These are phyloP conservation scores for Margaritispora aquatica DNA, from an alignment of 495 filamentous ascomycete species.

Conservation along the genomic window DNA sequence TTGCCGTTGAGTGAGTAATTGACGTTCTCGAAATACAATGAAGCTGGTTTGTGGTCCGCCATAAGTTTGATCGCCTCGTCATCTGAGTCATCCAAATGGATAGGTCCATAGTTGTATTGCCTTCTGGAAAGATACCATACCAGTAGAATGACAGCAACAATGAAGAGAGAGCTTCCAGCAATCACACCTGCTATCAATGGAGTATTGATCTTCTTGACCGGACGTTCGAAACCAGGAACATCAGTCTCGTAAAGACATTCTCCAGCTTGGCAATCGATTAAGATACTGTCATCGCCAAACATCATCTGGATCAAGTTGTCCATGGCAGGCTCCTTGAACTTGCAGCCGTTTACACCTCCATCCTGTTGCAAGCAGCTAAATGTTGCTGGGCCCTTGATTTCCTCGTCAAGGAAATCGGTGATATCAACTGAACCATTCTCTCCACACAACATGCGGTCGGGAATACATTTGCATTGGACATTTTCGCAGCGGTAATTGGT, in stretches of 20 bases:
- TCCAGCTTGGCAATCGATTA: slow-evolving; percentile 72
- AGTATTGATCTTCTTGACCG: slow-evolving; percentile 94
- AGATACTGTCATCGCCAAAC: slow-evolving; percentile 88
- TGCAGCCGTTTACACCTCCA: slow-evolving; percentile 56
- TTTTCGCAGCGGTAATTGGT: slow-evolving; percentile 81
- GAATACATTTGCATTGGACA: slow-evolving; percentile 80
- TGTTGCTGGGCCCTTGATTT: slow-evolving; percentile 78
- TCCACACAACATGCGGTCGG: slow-evolving; percentile 88
- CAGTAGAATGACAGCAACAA: slow-evolving; percentile 73
- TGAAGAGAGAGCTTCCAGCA: slow-evolving; percentile 77
- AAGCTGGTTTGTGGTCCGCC: slow-evolving; percentile 83
- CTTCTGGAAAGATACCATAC: slow-evolving; percentile 89
- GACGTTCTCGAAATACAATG: slow-evolving; percentile 83
- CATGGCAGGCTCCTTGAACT: slow-evolving; percentile 86
- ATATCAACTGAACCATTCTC: slow-evolving; percentile 88
- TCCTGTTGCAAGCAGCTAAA: slow-evolving; percentile 65
- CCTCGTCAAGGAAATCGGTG: slow-evolving; percentile 71
- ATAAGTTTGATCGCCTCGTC: slow-evolving; percentile 82
- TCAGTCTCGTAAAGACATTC: slow-evolving; percentile 92
- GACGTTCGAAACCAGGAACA: slow-evolving; percentile 81
- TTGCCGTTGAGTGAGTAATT: slow-evolving; percentile 83
- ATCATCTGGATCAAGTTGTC: slow-evolving; percentile 78
- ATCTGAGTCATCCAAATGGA: slow-evolving; percentile 83
- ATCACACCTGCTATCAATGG: slow-evolving; percentile 94
- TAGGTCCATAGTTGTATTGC: slow-evolving; percentile 61